Evolutionary conservation across 2,329 filamentous ascomycete genomes (phyloP), one percentile per base, ranked within the genome.

Genomic region (Trichoderma asperellum): DNA sequence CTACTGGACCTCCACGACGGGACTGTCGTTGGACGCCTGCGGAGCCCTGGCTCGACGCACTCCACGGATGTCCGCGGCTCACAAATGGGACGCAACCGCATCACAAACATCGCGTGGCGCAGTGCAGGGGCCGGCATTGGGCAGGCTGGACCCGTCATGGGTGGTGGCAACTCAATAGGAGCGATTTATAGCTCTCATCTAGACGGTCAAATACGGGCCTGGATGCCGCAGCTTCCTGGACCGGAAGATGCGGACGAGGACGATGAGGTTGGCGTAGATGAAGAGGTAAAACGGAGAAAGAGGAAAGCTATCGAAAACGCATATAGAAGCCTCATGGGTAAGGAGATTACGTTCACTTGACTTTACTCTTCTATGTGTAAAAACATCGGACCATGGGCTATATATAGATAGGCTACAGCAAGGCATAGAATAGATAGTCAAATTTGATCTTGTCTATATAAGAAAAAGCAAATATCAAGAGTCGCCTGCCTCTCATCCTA

Each of bases 151-250:
- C 77, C 90, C 1, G 89, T 91, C 73, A 86, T 87, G 82, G 87
- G 87, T 4, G 86, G 86, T 2, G 81, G 78, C 2, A 86, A 84
- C 71, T 83, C 82, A 24, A 73, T 83, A 5, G 86, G 86, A 0
- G 85, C 82, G 10, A 76, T 97, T 69, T 96, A 93, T 80, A 96
- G 93, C 65, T 91, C 89, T 2, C 93, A 97, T 75, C 85, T 90
- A 3, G 93, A 97, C 76, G 95, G 95, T 0, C 91, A 90, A 64
- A 95, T 98, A 69, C 86, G 91, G 56, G 87, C 88, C 4, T 97
- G 95, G 94, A 85, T 86, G 73, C 91, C 92, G 2, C 82, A 83
- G 43, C 80, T 88, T 6, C 79, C 83, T 0, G 87, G 86, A 5
- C 82, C 81, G 40, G 80, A 87, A 72, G 77, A 86, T 73, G 73